Base-by-base conservation (phyloP, 2,329 filamentous ascomycete species). In the Colletotrichum falcatum region DNA sequence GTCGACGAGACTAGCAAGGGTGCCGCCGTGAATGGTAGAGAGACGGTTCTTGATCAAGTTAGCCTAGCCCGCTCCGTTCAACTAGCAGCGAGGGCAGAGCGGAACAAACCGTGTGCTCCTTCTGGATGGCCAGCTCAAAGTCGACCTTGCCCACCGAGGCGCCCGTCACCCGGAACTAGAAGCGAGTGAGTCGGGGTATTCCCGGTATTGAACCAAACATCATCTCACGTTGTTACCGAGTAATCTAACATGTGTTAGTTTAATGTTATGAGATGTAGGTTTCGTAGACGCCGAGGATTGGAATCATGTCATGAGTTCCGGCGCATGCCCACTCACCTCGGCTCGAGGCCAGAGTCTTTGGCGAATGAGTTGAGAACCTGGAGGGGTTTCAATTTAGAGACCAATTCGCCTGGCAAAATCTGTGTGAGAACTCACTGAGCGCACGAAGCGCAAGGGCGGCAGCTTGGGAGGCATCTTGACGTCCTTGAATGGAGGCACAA, bases 311-410 rank as follows among this genome's bases (percentile, higher is more conserved):
- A 14, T 39, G n/a, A 37, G 23, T 9, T 16, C 30, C n/a, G 28
- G n/a, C 39, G 59, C 35, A 48, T 51, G 23, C 1, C n/a, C 18
- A 55, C 82, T 76, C 78, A 97, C 95, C 93, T 92, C 79, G 94
- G 94, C 80, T 98, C 95, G 26, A 98, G 83, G 8, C 95, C 95
- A 6, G 94, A 97, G 73, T 94, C 92, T 74, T 89, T 88, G 83
- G 93, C 89, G 81, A 98, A 98, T 2, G 93, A 95, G 79, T 92
- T 92, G 85, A 94, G 88, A 56, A 97, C 94, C 94, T 96, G 69
- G 1, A 23, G 23, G 48, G 18, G 39, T 68, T 46, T 46, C 49
- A 66, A 3, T 28, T 71, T 49, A 65, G 69, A 37, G 16, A 44
- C 42, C 2, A 4, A 37, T 26, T 37, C 42, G 51, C 37, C 61